Evolutionary conservation across 1,284 basidiomycete species (phyloP).

Genomic region (Ceratobasidium sp.): DNA sequence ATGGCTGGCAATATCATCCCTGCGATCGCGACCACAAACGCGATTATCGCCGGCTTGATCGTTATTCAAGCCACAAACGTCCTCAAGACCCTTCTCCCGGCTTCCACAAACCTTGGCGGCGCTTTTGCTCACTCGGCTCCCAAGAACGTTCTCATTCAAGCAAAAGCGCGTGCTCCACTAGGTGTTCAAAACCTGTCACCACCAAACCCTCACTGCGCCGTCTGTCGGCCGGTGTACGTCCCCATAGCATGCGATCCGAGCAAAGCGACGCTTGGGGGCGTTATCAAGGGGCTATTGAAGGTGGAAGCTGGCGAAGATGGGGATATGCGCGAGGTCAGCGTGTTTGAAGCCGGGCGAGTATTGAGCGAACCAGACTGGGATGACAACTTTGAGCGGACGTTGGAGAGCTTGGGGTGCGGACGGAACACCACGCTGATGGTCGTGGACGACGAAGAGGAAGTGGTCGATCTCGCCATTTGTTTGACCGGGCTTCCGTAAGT

Average conservation of each 20-base stretch:
- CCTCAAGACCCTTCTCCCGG: conserved; percentile 62
- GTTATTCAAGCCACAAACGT: conserved; percentile 91
- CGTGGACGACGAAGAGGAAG: conserved; percentile 86
- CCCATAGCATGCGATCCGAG: conserved; percentile 73
- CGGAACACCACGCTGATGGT: conserved; percentile 85
- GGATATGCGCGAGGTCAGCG: conserved; percentile 69
- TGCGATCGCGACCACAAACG: conserved; percentile 98
- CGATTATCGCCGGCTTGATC: conserved; percentile 93
- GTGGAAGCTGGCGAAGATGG: conserved; percentile 52
- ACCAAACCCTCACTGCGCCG: conserved; percentile 79
- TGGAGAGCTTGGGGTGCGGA: conserved; percentile 74
- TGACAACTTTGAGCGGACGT: conserved; percentile 76
- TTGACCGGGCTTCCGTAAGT: conserved; percentile 76
- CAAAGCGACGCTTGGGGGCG: conserved; percentile 70
- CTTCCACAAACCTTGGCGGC: conserved; percentile 44
- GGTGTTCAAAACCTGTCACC: conserved; percentile 66
- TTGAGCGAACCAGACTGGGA: conserved; percentile 89
- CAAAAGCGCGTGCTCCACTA: conserved; percentile 76
- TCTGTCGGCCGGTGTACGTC: conserved; percentile 88
- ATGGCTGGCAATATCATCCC: conserved; percentile 99
- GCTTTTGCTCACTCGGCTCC: conserved; percentile 53
- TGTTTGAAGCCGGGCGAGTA: conserved; percentile 85
- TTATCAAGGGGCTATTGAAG: conserved; percentile 69
- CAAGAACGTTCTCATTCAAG: conserved; percentile 72
- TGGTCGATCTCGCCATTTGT: conserved; percentile 74